phyloP scores from a whole-genome alignment of 331 rosid genomes.

The Erythrophleum ivorense region DNA sequence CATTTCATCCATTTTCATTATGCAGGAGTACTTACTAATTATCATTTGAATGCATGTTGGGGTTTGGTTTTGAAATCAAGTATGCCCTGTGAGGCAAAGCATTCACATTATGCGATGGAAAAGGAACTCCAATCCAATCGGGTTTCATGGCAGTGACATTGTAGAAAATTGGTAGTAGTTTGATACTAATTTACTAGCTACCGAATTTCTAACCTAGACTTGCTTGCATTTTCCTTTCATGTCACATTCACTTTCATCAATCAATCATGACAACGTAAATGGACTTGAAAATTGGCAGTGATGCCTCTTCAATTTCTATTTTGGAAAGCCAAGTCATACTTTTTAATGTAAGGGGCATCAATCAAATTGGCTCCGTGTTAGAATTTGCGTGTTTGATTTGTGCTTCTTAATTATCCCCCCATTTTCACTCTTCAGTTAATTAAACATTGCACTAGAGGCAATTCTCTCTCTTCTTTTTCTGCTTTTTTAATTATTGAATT shows the following conservation, averaged over 20 bases:
- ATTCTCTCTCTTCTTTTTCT: not conserved
- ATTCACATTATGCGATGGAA: too few relatives aligned
- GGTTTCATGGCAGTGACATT: not conserved
- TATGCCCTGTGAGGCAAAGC: too few relatives aligned
- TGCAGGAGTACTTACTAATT: too few relatives aligned
- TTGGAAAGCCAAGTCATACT: too few relatives aligned
- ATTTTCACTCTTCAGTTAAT: not conserved
- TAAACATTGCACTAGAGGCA: not conserved
- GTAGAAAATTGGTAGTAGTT: not conserved
- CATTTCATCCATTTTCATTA: too few relatives aligned
- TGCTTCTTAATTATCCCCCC: not conserved
- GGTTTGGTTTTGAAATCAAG: too few relatives aligned
- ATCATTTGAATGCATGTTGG: too few relatives aligned
- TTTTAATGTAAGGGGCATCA: too few relatives aligned
- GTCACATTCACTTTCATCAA: not conserved
- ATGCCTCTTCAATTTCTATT: not conserved
- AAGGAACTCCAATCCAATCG: not conserved
- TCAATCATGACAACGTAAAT: not conserved
- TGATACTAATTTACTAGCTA: not conserved
- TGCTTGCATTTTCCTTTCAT: not conserved
- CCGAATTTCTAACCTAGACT: not conserved
- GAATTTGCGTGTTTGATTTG: not conserved
- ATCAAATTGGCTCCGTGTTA: not conserved
- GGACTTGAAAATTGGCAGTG: not conserved
- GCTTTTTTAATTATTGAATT: too few relatives aligned